Evolutionary conservation across 495 filamentous ascomycete species (phyloP), one percentile per base, ranked within the genome.

Genomic region (Staphylotrichum longicolle): DNA sequence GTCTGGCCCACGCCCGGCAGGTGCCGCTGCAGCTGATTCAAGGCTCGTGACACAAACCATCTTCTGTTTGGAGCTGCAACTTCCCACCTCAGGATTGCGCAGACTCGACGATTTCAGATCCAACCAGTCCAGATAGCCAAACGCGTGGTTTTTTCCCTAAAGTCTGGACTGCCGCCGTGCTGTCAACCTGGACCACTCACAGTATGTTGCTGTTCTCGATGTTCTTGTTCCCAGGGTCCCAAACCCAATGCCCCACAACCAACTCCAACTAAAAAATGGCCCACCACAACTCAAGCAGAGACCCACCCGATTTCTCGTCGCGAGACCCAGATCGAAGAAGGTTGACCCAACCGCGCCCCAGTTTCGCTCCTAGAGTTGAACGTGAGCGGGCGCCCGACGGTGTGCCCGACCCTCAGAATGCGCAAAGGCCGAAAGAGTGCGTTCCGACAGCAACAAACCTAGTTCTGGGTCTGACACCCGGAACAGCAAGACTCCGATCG

Each of bases 321-420:
- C n/a, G 34, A 9, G 10, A 47, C 27, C 49, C 40, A 34, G 33
- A 45, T 40, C n/a, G n/a, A 60, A 60, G 7, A 54, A 54, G 20
- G 33, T 41, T 15, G 52, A 54, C 14, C n/a, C 41, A 53, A 15
- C 5, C 30, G 7, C 58, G 32, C 40, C 32, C 9, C 32, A 14
- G 7, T 3, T 32, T 40, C 15, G 58, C 58, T 4, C 12, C 44
- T 20, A 52, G 39, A 14, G 35, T 35, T 46, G 45, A 40, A 20
- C 11, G 6, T 35, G 49, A 47, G 40, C 37, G 10, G 57, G 8
- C 44, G 39, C 37, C 57, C 5, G 27, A 40, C 58, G 3, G 44
- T 15, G 45, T 27, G 57, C 35, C 44, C 33, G 49, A 59, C 37
- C 3, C 45, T 34, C 69, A 70, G 57, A 50, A 70, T 69, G 67